Evolutionary conservation across 768 basidiomycete genomes (phyloP).

Genomic region (Amanita muscaria): DNA sequence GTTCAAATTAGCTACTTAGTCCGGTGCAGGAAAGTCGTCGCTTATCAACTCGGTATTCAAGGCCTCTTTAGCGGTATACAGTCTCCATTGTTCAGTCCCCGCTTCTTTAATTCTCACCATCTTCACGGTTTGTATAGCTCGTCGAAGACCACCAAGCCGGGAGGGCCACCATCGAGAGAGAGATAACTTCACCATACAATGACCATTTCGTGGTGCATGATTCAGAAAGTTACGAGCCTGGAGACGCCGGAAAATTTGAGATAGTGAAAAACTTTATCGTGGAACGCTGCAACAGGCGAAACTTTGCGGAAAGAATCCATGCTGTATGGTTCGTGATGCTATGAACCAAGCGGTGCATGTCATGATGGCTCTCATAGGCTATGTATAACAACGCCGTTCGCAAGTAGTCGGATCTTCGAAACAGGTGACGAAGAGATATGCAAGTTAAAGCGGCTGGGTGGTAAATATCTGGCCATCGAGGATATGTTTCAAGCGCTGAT

Average conservation of each 20-base stretch:
- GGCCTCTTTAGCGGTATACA: background rate
- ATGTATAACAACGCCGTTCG: background rate
- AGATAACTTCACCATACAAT: background rate
- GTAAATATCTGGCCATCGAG: background rate
- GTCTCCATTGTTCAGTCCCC: too few relatives aligned
- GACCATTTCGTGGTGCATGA: background rate
- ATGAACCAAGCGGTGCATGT: background rate
- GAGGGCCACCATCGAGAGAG: background rate
- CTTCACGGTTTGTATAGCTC: background rate
- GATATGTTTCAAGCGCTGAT: background rate
- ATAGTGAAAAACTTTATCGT: background rate
- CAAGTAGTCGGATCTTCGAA: conserved; percentile 1
- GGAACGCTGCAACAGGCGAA: background rate
- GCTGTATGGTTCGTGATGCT: background rate
- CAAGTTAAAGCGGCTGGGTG: background rate
- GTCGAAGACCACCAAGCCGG: background rate
- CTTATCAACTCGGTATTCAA: conserved; percentile 1
- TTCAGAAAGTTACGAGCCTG: background rate
- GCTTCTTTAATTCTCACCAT: too few relatives aligned
- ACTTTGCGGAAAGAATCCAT: background rate
- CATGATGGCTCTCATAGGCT: background rate
- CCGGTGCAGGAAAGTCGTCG: background rate
- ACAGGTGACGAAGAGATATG: conserved; percentile 1
- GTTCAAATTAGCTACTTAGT: too few relatives aligned
- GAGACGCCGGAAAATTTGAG: background rate